Base-by-base conservation (phyloP, 2,329 filamentous ascomycete species). In the Phialophora chinensis region DNA sequence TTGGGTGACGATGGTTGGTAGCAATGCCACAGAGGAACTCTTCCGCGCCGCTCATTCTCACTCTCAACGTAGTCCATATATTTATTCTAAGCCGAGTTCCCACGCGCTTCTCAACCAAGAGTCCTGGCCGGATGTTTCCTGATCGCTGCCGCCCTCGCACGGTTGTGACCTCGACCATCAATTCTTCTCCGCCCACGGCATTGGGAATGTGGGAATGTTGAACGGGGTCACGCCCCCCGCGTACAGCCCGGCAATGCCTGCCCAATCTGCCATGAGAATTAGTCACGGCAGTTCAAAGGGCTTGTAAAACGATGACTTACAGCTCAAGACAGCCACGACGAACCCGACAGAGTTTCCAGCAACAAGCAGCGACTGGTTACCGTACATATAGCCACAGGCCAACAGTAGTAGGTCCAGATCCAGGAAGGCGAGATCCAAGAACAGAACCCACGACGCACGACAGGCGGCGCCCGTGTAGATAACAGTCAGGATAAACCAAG, bases 401-500 rank as follows among this genome's bases (percentile, higher is more conserved):
- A 75, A 67, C n/a, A 75, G 65, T 3, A 73, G 14, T 10, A 74
- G 60, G 47, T 71, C 70, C 31, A 75, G 64, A 44, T 73, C 72
- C 23, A 75, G 65, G 47, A 72, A 66, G 62, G 73, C 53, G 7
- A 75, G 60, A 12, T 70, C 69, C 20, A 72, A 27, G 54, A 74
- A 72, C 12, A 75, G 55, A 7, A 73, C 60, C 74, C 74, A 75
- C 7, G 72, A 72, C 4, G 69, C 71, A 3, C 72, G 66, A 56
- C 72, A 67, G 6, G 73, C 72, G 8, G 70, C 72, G 38, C 74
- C 59, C 5, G 42, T 60, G 58, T 73, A 75, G 20, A 75, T 70
- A 25, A 72, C 70, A 0, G 69, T 75, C 11, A 75, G 53, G 33
- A 75, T 75, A 50, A 75, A 75, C 74, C 74, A 75, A 4, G 72